A percentile compares a stretch with the other conserved stretches of the same genome.
phyloP scores from a whole-genome alignment of 305 asterid species.

The Lippia alba region DNA sequence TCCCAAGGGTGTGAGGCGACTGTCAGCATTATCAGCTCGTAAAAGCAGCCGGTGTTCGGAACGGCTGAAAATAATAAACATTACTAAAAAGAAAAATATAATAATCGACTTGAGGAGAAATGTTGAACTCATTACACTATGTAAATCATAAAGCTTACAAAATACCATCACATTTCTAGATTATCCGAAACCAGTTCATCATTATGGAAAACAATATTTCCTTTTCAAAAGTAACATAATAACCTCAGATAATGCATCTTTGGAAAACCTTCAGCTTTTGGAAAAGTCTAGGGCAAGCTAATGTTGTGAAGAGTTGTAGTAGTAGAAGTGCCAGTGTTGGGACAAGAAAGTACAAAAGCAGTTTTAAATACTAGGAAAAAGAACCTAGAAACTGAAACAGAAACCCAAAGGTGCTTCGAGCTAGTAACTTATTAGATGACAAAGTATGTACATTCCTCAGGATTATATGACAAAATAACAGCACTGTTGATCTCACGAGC shows the following conservation, averaged over 20 bases:
- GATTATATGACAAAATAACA: neutral
- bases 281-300: neutral
- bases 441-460: neutral
- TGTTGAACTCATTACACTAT: neutral
- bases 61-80: slow-evolving; percentile 59
- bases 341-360: too few relatives aligned
- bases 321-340: too few relatives aligned
- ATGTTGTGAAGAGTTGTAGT: too few relatives aligned
- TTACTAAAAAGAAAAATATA: slow-evolving; percentile 15
- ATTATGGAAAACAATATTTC: neutral
- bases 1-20: slow-evolving; percentile 96
- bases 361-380: too few relatives aligned
- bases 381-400: neutral
- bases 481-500: neutral
- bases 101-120: slow-evolving; percentile 1
- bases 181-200: neutral
- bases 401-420: too few relatives aligned
- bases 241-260: too few relatives aligned
- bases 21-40: slow-evolving; percentile 96
- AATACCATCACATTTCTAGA: neutral
- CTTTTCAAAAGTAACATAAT: neutral
- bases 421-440: too few relatives aligned
- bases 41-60: slow-evolving; percentile 95
- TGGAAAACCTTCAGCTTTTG: too few relatives aligned
- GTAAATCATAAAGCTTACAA: neutral